Evolutionary conservation across 2,329 filamentous ascomycete genomes (phyloP).

Genomic region (Niveomyces coronatus): DNA sequence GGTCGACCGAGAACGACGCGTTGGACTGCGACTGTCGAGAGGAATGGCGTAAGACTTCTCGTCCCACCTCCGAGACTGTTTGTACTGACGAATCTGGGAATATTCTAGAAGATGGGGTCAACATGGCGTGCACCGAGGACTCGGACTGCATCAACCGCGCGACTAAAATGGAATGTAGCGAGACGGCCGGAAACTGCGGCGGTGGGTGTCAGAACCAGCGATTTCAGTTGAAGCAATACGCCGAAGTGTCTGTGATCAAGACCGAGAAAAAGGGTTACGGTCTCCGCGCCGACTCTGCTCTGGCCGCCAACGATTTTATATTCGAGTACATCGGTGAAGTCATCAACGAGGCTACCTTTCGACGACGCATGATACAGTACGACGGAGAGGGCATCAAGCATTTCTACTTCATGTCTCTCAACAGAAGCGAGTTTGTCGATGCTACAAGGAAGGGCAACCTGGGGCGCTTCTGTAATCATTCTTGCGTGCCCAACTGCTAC

Average conservation of each 20-base stretch:
- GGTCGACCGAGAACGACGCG: constrained; percentile 78
- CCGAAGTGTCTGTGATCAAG: constrained; percentile 87
- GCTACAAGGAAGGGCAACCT: constrained; percentile 95
- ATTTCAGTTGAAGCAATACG: constrained; percentile 84
- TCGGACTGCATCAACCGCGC: constrained; percentile 98
- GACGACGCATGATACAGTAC: constrained; percentile 83
- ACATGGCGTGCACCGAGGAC: constrained; percentile 86
- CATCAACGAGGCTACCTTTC: constrained; percentile 85
- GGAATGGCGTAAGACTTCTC: constrained; percentile 89
- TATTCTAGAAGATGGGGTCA: constrained; percentile 47
- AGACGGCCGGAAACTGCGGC: constrained; percentile 74
- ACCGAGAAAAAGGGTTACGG: constrained; percentile 97
- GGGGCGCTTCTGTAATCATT: constrained; percentile 96
- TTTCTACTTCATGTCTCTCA: constrained; percentile 99
- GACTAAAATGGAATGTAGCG: constrained; percentile 91
- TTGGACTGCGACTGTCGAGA: constrained; percentile 92
- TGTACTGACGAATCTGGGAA: constrained; percentile 11
- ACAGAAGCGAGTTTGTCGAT: constrained; percentile 92
- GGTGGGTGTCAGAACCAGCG: constrained; percentile 85
- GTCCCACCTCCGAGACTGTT: constrained; percentile 8
- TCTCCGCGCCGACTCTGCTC: constrained; percentile 66
- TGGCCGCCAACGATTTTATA: constrained; percentile 82
- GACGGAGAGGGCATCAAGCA: constrained; percentile 96
- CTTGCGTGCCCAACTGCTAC: constrained; percentile 97
- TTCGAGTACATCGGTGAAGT: constrained; percentile 98